Conservation (phyloP, 495 filamentous ascomycete genomes). For the Neurospora pannonica region DNA sequence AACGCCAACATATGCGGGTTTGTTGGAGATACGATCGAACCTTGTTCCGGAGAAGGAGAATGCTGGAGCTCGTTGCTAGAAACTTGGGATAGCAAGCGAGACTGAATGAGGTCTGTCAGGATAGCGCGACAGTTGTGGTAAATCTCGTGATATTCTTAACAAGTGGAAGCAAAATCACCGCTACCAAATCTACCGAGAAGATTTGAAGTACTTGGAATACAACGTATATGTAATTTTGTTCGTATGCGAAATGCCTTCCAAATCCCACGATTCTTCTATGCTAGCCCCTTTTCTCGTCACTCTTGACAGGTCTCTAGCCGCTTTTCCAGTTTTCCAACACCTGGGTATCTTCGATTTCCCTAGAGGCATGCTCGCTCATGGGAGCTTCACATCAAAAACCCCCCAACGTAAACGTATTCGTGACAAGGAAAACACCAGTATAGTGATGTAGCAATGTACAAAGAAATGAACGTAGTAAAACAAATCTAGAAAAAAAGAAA, state of each 20-base stretch:
- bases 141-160: too few species aligned
- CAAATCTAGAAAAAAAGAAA: not conserved
- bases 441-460: not conserved
- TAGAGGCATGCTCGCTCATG: too few species aligned
- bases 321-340: not conserved
- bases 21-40: too few species aligned
- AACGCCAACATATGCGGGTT: too few species aligned
- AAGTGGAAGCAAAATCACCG: not conserved
- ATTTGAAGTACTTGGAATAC: not conserved
- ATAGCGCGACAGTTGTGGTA: too few species aligned
- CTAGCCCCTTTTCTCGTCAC: not conserved
- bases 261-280: not conserved
- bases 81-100: too few species aligned
- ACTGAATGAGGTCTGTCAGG: too few species aligned
- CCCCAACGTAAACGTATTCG: not conserved
- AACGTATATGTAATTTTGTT: not conserved
- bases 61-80: too few species aligned
- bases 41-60: too few species aligned
- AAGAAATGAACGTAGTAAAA: not conserved
- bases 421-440: not conserved
- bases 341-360: not conserved
- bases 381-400: not conserved
- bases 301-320: not conserved
- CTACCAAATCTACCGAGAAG: not conserved
- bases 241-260: not conserved